Evolutionary conservation across 768 basidiomycete species (phyloP).

Genomic region (Pholiota conissans): DNA sequence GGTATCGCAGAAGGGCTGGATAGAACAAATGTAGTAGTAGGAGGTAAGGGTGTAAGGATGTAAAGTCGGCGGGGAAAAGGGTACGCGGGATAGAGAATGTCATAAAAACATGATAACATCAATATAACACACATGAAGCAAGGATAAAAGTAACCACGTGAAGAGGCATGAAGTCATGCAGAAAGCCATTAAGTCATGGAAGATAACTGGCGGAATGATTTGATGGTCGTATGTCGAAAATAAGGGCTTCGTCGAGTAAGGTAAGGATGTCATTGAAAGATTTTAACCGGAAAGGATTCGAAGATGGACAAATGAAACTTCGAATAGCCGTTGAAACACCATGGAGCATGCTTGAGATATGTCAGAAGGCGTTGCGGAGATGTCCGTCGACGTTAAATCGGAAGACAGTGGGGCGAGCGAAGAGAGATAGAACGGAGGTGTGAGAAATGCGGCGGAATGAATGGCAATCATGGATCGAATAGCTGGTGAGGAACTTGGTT

Average conservation of each 20-base stretch:
- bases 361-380: not conserved
- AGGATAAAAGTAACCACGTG: not conserved
- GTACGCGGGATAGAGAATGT: not conserved
- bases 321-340: not conserved
- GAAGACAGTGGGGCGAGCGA: not conserved
- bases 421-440: not conserved
- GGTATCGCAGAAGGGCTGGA: not conserved
- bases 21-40: not conserved
- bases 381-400: slow-evolving; percentile 1
- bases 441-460: not conserved
- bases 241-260: not conserved
- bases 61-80: not conserved
- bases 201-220: not conserved
- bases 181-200: slow-evolving; percentile 1
- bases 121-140: slow-evolving; percentile 1
- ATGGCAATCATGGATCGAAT: not conserved
- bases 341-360: not conserved
- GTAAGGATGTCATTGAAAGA: not conserved
- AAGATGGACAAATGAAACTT: not conserved
- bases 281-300: not conserved
- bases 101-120: not conserved
- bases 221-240: not conserved
- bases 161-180: slow-evolving; percentile 2
- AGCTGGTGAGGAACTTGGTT: not conserved
- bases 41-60: not conserved